phyloP scores from a whole-genome alignment of 2,329 filamentous ascomycete genomes.

The Didymella pomorum region DNA sequence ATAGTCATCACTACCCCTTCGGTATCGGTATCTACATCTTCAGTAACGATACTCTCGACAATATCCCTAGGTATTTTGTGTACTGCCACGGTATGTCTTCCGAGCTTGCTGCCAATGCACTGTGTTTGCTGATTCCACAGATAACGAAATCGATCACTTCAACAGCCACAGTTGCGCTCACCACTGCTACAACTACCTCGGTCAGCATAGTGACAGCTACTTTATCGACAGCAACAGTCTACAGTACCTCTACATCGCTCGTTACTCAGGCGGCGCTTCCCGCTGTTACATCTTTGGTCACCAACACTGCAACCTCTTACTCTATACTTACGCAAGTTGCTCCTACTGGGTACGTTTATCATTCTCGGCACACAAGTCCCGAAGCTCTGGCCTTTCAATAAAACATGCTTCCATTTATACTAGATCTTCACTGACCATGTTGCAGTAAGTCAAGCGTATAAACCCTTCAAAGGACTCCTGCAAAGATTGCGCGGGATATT shows the following conservation, averaged over 20 bases:
- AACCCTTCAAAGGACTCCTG: too few species aligned
- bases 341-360: not conserved
- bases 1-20: not conserved
- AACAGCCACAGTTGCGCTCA: not conserved
- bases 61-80: not conserved
- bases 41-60: not conserved
- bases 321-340: slow-evolving; percentile 7
- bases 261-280: not conserved
- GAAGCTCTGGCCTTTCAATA: not conserved
- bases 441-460: not conserved
- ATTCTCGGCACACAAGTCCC: not conserved
- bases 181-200: not conserved
- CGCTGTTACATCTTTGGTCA: not conserved
- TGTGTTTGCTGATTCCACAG: not conserved
- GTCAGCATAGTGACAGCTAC: not conserved
- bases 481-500: not conserved
- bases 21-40: not conserved
- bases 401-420: not conserved
- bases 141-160: not conserved
- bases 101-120: not conserved
- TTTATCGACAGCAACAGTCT: not conserved
- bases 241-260: not conserved
- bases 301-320: not conserved
- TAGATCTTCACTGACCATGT: not conserved
- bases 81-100: not conserved